A percentile compares a stretch with the other conserved stretches of the same genome.
Conservation (phyloP, 371 early-diverging fungal species). For the Gilbertella persicaria region DNA sequence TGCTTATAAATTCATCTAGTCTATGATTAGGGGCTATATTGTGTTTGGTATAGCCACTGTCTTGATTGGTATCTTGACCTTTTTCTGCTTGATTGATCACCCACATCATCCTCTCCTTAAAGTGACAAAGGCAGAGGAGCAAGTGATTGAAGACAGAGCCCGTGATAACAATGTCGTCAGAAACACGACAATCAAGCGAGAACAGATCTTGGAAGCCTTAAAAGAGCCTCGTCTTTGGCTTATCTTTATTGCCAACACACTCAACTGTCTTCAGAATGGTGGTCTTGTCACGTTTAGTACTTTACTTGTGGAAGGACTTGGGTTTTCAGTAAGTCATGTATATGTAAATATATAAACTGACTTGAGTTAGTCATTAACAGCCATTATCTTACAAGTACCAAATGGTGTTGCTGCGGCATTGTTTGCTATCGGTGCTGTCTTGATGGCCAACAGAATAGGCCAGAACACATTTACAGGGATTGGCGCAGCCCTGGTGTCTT, state of each 20-base stretch:
- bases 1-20: background rate
- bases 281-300: conserved; percentile 39
- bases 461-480: conserved; percentile 13
- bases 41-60: conserved; percentile 38
- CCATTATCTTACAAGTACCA: conserved; percentile 34
- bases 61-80: conserved; percentile 26
- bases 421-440: conserved; percentile 11
- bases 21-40: conserved; percentile 33
- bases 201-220: conserved; percentile 38
- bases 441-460: conserved; percentile 5
- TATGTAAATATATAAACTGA: too few relatives aligned
- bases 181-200: conserved; percentile 29
- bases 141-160: conserved; percentile 38
- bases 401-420: conserved; percentile 20
- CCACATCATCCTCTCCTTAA: conserved; percentile 23
- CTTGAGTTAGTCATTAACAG: conserved; percentile 10
- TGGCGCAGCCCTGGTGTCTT: background rate
- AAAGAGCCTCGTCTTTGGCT: conserved; percentile 37
- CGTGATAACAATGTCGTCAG: conserved; percentile 41
- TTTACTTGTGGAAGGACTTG: conserved; percentile 31
- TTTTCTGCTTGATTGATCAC: conserved; percentile 35
- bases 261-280: conserved; percentile 33
- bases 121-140: conserved; percentile 33
- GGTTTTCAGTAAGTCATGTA: conserved; percentile 45
- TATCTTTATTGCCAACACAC: conserved; percentile 16